Evolutionary conservation across 2,329 filamentous ascomycete genomes (phyloP).

Genomic region (Clonostachys byssicola): DNA sequence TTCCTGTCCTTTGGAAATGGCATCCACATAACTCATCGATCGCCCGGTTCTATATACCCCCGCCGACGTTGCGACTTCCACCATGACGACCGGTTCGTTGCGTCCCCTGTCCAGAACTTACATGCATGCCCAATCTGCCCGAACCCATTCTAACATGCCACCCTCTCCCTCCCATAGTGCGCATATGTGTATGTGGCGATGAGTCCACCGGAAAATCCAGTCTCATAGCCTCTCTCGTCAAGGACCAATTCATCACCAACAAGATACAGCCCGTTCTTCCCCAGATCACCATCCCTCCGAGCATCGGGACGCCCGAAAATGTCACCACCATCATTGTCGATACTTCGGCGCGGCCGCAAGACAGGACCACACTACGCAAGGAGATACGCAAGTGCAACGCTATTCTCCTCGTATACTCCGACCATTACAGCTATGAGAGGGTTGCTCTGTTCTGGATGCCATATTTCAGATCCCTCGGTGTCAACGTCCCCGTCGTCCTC

Average conservation of each 20-base stretch:
- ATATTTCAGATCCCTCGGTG: constrained; percentile 94
- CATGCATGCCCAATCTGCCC: background rate
- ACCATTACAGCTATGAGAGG: constrained; percentile 98
- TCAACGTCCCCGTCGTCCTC: constrained; percentile 94
- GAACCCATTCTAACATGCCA: background rate
- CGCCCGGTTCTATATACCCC: too few relatives aligned
- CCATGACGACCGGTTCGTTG: constrained; percentile 3
- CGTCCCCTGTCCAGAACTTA: background rate
- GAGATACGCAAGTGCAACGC: constrained; percentile 97
- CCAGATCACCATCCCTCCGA: constrained; percentile 91
- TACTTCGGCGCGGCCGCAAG: constrained; percentile 91
- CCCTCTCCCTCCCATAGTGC: constrained; percentile 45
- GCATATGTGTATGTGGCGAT: constrained; percentile 94
- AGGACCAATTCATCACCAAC: constrained; percentile 91
- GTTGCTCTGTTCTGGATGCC: constrained; percentile 98
- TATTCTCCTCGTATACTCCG: constrained; percentile 93
- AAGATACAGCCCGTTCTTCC: constrained; percentile 95
- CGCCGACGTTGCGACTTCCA: background rate
- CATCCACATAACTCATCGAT: too few relatives aligned
- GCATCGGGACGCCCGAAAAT: constrained; percentile 90
- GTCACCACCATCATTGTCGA: constrained; percentile 97
- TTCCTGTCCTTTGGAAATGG: background rate
- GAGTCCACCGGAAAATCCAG: constrained; percentile 94
- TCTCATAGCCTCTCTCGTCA: constrained; percentile 91
- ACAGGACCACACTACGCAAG: constrained; percentile 83